A percentile compares a stretch with the other conserved stretches of the same genome.
phyloP scores from a whole-genome alignment of 192 early-diverging fungal genomes.

The Coemansia sp. region DNA sequence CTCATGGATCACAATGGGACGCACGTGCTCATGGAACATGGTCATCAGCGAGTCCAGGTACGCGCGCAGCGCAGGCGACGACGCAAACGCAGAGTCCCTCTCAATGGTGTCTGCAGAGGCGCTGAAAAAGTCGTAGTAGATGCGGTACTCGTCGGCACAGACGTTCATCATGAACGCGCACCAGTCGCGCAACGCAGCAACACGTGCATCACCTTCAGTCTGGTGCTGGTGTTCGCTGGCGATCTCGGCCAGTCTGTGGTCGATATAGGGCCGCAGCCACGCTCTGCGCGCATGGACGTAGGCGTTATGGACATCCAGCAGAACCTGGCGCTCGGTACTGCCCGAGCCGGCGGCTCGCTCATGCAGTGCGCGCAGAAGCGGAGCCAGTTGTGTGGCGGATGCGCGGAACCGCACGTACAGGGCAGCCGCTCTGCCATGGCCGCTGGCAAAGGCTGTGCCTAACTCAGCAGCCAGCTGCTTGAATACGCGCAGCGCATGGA shows the following conservation, averaged over 20 bases:
- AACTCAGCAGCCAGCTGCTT: conserved; percentile 9
- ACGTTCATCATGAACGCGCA: conserved; percentile 83
- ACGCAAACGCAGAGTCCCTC: conserved; percentile 66
- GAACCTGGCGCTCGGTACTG: conserved; percentile 68
- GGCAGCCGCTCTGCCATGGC: not conserved
- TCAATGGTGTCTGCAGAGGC: conserved; percentile 24
- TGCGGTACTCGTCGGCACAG: conserved; percentile 78
- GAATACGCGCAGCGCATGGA: conserved; percentile 67
- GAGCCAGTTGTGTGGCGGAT: conserved; percentile 60
- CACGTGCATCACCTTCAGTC: not conserved
- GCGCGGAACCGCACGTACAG: conserved; percentile 84
- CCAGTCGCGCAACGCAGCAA: conserved; percentile 50
- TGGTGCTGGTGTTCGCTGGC: conserved; percentile 22
- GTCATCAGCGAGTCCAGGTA: conserved; percentile 76
- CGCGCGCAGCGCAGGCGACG: conserved; percentile 58
- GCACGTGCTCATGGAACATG: conserved; percentile 79
- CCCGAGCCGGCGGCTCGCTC: conserved; percentile 44
- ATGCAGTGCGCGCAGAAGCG: conserved; percentile 77
- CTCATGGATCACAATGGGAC: conserved; percentile 88
- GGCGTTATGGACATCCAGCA: conserved; percentile 72
- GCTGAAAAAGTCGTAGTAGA: conserved; percentile 79
- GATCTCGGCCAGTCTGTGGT: conserved; percentile 60
- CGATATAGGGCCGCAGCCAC: conserved; percentile 66
- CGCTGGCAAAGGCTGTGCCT: not conserved
- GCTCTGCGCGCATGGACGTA: conserved; percentile 76